Percentiles rank a stretch among this genome's conserved stretches.
Evolutionary conservation across 495 filamentous ascomycete species (phyloP).

Genomic region (Aspergillus indologenus): DNA sequence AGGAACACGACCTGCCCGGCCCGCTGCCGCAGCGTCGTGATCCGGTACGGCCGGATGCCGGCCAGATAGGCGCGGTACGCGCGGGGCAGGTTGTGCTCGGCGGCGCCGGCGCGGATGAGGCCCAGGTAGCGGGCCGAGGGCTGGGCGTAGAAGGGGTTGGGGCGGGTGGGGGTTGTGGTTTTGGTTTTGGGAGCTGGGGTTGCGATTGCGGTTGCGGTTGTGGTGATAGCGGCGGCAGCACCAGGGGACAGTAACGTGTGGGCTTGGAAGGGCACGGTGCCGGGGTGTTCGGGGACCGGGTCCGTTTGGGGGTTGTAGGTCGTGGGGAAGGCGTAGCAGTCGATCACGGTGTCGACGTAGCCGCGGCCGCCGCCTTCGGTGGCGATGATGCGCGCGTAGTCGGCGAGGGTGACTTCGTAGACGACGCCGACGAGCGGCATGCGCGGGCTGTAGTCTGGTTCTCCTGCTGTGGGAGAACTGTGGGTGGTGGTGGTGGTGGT

Average conservation of each 20-base stretch:
- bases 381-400: constrained; percentile 82
- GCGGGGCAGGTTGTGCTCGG: constrained; percentile 69
- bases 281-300: constrained; percentile 39
- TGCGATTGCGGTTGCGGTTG: constrained; percentile 7
- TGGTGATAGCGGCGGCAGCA: constrained; percentile 14
- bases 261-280: constrained; percentile 46
- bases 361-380: constrained; percentile 83
- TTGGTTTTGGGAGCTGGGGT: neutral
- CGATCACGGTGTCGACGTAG: constrained; percentile 79
- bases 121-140: constrained; percentile 78
- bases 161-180: constrained; percentile 34
- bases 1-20: constrained; percentile 62
- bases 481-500: constrained; percentile 1
- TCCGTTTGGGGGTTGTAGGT: constrained; percentile 29
- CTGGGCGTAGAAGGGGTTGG: constrained; percentile 68
- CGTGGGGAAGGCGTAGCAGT: constrained; percentile 64
- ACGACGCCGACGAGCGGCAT: constrained; percentile 88
- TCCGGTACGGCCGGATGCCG: constrained; percentile 61
- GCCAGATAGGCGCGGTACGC: constrained; percentile 71
- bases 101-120: constrained; percentile 71
- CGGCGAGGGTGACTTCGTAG: constrained; percentile 80
- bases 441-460: constrained; percentile 56
- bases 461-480: no score
- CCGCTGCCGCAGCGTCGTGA: constrained; percentile 63
- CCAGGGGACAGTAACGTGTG: constrained; percentile 60